Evolutionary conservation across 495 filamentous ascomycete species (phyloP).

Genomic region (Oidiodendron maius): DNA sequence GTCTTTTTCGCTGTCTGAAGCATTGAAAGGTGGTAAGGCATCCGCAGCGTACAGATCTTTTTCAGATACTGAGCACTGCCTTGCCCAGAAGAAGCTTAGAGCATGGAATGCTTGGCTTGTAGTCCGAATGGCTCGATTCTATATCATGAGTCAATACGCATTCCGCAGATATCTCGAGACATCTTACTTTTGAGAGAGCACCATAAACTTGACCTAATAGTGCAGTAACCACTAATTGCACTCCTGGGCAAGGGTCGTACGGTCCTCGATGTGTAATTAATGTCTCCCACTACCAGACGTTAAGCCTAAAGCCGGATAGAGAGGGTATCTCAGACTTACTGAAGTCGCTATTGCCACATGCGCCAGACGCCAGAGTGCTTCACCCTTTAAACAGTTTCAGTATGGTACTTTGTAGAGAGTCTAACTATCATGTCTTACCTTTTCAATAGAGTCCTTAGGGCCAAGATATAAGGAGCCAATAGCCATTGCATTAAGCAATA

Average conservation of each 20-base stretch:
- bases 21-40: constrained; percentile 26
- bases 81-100: constrained; percentile 43
- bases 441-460: constrained; percentile 39
- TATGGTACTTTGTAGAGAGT: too few relatives aligned
- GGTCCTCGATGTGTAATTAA: constrained; percentile 40
- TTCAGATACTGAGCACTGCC: constrained; percentile 40
- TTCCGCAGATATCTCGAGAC: too few relatives aligned
- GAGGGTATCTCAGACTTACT: too few relatives aligned
- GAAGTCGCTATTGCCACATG: constrained; percentile 44
- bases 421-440: too few relatives aligned
- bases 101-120: constrained; percentile 44
- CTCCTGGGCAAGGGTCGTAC: constrained; percentile 40
- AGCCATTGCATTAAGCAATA: constrained; percentile 43
- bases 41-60: too few relatives aligned
- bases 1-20: constrained; percentile 32
- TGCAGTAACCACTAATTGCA: constrained; percentile 42
- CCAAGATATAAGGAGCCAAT: constrained; percentile 44
- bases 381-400: too few relatives aligned
- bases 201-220: constrained; percentile 42
- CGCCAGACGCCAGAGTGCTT: constrained; percentile 41
- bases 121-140: constrained; percentile 37
- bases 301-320: too few relatives aligned
- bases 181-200: constrained; percentile 37
- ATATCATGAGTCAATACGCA: too few relatives aligned
- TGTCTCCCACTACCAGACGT: constrained; percentile 41